Base-by-base conservation (phyloP, 345 rosid genomes). In the Bruguiera sexangula region DNA sequence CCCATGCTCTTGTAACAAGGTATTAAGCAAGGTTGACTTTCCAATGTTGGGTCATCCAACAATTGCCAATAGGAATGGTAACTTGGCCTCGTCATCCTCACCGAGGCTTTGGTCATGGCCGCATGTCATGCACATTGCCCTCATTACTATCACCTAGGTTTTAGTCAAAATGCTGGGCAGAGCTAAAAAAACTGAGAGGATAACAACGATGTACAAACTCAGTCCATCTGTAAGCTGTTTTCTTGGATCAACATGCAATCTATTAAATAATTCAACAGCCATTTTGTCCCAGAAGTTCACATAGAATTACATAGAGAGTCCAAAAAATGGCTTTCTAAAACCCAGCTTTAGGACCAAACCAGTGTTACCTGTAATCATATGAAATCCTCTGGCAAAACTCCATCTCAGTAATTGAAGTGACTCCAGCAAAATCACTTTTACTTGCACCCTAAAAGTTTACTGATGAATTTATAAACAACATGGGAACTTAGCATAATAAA, bases 1-100 rank as follows among this genome's bases (percentile, higher is more conserved):
- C 58, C 89, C 98, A 69, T 96, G 91, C 58, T 94, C 98, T 84
- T 88, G 95, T 76, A 94, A 70, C 76, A 94, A 77, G 51, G 91
- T 78, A 80, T 94, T 91, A 21, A 94, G 78, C 84, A 94, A 79
- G 8, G 98, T 88, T 31, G 98, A 91, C 81, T 94, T 94, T 74
- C 98, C 98, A 53, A 89, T 96, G 83, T 94, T 94, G 11, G 98
- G 97, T 68, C 88, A 79, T n/a, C 97, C 97, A 6, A 94, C 96
- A 68, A 94, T 89, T 75, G 98, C 98, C 71, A 91, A 78, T 85
- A 89, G 98, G 74, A 94, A 76, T 31, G 96, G 93, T 83, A 88
- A 72, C 81, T 87, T 88, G 60, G 90, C 80, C 55, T 88, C 95
- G 37, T 88, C 91, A 77, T 5, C 79, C 76, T 88, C 89, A 76